Conservation (phyloP, 2,329 filamentous ascomycete genomes). For the Fusarium sp. region DNA sequence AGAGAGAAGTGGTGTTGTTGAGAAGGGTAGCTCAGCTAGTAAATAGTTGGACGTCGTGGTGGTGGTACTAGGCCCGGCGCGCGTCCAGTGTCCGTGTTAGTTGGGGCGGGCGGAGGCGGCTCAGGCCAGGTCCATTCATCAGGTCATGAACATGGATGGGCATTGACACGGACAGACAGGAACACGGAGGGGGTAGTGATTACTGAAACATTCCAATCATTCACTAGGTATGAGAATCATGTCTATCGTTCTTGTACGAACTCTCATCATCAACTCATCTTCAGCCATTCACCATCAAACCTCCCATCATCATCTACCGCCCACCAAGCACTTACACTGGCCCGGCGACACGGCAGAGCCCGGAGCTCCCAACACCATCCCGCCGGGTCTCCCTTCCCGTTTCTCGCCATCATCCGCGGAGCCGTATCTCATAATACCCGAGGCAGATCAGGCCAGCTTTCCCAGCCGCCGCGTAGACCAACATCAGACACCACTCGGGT, state of each 20-base stretch:
- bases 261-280: not conserved
- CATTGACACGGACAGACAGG: slow-evolving; percentile 21
- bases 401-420: slow-evolving; percentile 23
- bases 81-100: slow-evolving; percentile 8
- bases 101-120: slow-evolving; percentile 25
- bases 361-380: slow-evolving; percentile 9
- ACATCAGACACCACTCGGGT: slow-evolving; percentile 11
- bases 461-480: not conserved
- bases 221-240: not conserved
- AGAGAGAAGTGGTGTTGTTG: slow-evolving; percentile 4
- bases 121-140: slow-evolving; percentile 25
- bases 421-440: slow-evolving; percentile 2
- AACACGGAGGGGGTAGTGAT: not conserved
- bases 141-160: slow-evolving; percentile 37
- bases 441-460: slow-evolving; percentile 12
- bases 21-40: slow-evolving; percentile 25
- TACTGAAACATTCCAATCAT: not conserved
- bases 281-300: not conserved
- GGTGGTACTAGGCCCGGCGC: not conserved
- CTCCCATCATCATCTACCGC: not conserved
- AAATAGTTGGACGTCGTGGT: slow-evolving; percentile 23
- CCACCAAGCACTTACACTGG: slow-evolving; percentile 17
- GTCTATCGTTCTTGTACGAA: not conserved
- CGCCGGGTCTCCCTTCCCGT: slow-evolving; percentile 14
- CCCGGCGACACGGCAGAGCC: slow-evolving; percentile 12